Conservation (phyloP, 768 basidiomycete genomes). For the Boletus sensibilis region DNA sequence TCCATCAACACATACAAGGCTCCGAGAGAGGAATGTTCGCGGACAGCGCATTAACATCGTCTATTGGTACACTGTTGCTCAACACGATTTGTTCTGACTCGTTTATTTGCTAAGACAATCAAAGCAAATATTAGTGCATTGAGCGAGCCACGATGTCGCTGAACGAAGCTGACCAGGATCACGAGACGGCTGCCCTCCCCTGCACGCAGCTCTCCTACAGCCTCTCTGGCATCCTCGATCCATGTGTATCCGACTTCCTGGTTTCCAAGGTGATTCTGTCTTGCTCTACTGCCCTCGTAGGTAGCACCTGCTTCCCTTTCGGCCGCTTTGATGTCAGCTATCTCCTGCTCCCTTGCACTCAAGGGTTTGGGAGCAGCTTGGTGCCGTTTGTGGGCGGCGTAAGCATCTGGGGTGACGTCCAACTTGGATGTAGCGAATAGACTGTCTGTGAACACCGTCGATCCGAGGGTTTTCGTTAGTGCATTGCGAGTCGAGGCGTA, state of each 20-base stretch:
- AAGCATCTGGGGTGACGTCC: conserved; percentile 66
- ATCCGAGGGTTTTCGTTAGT: conserved; percentile 71
- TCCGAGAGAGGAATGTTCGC: conserved; percentile 53
- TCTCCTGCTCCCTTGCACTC: conserved; percentile 77
- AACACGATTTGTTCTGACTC: conserved; percentile 57
- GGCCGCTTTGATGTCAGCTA: conserved; percentile 72
- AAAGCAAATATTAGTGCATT: background rate
- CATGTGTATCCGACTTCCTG: conserved; percentile 63
- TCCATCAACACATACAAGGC: conserved; percentile 42
- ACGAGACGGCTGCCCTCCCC: conserved; percentile 54
- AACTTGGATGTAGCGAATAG: conserved; percentile 77
- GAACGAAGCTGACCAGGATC: conserved; percentile 52
- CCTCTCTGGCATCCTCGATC: conserved; percentile 61
- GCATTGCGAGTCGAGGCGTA: conserved; percentile 78
- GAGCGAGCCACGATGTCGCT: background rate
- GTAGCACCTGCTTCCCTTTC: conserved; percentile 58
- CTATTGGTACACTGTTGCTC: conserved; percentile 41
- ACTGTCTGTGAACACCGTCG: conserved; percentile 65
- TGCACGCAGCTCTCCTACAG: conserved; percentile 56
- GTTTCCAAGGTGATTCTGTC: conserved; percentile 55
- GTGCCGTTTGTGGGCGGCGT: conserved; percentile 71
- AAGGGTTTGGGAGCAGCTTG: conserved; percentile 77
- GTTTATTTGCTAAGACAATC: conserved; percentile 60
- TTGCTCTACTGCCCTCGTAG: conserved; percentile 58
- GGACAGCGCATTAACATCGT: conserved; percentile 44